Conservation (phyloP, 805 yeast genomes). For the Vanderwaltozyma verrucispora region DNA sequence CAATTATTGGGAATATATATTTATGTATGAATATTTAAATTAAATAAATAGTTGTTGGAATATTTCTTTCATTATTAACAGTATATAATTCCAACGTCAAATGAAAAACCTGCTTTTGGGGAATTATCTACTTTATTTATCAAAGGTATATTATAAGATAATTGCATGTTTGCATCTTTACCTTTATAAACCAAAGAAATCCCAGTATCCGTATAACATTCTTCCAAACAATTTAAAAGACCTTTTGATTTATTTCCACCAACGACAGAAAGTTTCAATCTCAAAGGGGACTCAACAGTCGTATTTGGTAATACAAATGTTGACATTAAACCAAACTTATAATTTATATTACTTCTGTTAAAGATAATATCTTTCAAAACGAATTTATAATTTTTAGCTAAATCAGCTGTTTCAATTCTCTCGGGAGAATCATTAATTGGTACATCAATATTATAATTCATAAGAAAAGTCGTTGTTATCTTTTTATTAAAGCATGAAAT, state of each 20-base stretch:
- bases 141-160: conserved; percentile 46
- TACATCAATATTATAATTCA: neutral
- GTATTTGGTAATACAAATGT: conserved; percentile 46
- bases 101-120: neutral
- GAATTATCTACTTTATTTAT: conserved; percentile 3
- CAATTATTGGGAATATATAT: no score
- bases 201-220: conserved; percentile 36
- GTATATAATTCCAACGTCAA: conserved; percentile 1
- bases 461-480: conserved; percentile 30
- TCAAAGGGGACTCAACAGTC: conserved; percentile 35
- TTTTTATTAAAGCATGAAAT: conserved; percentile 35
- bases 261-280: conserved; percentile 50
- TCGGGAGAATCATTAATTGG: neutral
- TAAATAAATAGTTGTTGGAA: no score
- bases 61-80: neutral
- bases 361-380: neutral
- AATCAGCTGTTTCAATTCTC: neutral
- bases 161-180: conserved; percentile 43
- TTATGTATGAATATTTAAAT: no score
- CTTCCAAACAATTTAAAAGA: conserved; percentile 10
- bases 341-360: conserved; percentile 10
- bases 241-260: conserved; percentile 39
- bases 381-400: neutral
- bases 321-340: conserved; percentile 40
- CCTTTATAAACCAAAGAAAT: conserved; percentile 44